These are phyloP conservation scores for Kluyveromyces aestuarii DNA, from an alignment of 805 yeast species.

Conservation along the genomic window DNA sequence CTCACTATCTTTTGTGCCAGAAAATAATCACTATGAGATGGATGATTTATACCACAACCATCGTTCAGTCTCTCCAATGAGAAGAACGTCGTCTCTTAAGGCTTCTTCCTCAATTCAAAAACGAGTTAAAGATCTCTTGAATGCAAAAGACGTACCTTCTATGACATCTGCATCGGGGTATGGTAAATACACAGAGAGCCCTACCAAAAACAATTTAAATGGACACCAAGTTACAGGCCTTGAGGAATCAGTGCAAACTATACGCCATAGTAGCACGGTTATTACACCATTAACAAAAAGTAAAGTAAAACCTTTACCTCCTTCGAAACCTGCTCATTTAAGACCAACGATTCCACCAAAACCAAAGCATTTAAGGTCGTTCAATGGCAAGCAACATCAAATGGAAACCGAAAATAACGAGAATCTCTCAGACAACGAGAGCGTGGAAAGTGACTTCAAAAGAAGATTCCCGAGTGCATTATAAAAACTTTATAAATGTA, in stretches of 20 bases:
- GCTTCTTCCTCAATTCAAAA: slow-evolving; percentile 37
- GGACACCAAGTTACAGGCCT: not conserved
- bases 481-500: slow-evolving; percentile 12
- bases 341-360: slow-evolving; percentile 33
- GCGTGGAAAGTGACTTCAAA: slow-evolving; percentile 45
- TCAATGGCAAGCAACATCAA: not conserved
- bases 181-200: slow-evolving; percentile 56
- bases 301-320: slow-evolving; percentile 33
- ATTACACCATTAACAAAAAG: slow-evolving; percentile 6
- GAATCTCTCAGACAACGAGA: slow-evolving; percentile 41
- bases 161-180: slow-evolving; percentile 70
- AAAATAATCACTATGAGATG: slow-evolving; percentile 7
- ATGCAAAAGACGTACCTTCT: slow-evolving; percentile 30
- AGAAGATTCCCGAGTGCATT: slow-evolving; percentile 55
- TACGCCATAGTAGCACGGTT: slow-evolving; percentile 18
- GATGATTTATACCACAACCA: slow-evolving; percentile 4
- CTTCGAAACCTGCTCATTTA: slow-evolving; percentile 45
- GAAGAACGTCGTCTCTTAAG: not conserved
- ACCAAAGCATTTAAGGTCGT: slow-evolving; percentile 30
- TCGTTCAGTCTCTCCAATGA: slow-evolving; percentile 7
- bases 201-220: too few species aligned
- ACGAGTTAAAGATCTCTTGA: slow-evolving; percentile 42
- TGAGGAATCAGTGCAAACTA: slow-evolving; percentile 12
- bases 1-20: slow-evolving; percentile 5
- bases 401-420: slow-evolving; percentile 16